phyloP scores from a whole-genome alignment of 495 filamentous ascomycete genomes.

The Neurospora hispaniola region DNA sequence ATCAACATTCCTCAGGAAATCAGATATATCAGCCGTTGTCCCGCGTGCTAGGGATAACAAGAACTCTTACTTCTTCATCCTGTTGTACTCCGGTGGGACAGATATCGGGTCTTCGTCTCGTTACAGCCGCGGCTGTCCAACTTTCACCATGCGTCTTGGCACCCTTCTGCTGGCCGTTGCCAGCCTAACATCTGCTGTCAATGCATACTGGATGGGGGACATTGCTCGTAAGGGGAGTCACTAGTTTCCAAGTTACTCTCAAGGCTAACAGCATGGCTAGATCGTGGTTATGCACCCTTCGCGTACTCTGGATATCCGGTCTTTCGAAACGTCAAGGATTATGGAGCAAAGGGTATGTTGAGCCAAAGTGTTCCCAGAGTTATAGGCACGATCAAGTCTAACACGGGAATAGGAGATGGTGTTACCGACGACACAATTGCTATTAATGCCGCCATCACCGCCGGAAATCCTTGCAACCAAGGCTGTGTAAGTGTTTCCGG shows the following conservation, averaged over 20 bases:
- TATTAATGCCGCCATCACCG: slow-evolving; percentile 71
- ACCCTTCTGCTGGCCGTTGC: slow-evolving; percentile 29
- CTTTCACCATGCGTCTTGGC: slow-evolving; percentile 26
- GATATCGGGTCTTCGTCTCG: not conserved
- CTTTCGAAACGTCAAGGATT: slow-evolving; percentile 52
- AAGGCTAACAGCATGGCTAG: slow-evolving; percentile 8
- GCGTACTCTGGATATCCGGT: slow-evolving; percentile 36
- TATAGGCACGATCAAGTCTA: not conserved
- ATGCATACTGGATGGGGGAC: slow-evolving; percentile 36
- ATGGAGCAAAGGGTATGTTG: slow-evolving; percentile 44
- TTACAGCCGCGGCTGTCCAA: not conserved
- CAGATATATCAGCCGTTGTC: not conserved
- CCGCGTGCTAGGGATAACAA: not conserved
- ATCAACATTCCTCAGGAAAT: not conserved
- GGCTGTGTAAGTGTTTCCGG: slow-evolving; percentile 40
- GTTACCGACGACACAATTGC: slow-evolving; percentile 72
- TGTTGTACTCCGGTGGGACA: not conserved
- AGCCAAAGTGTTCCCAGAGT: not conserved
- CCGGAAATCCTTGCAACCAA: slow-evolving; percentile 65
- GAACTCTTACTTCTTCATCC: slow-evolving; percentile 4
- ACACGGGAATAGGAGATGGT: slow-evolving; percentile 26
- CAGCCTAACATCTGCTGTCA: slow-evolving; percentile 25
- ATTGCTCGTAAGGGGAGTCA: slow-evolving; percentile 24
- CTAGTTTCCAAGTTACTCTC: not conserved
- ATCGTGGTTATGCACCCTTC: slow-evolving; percentile 39